These are phyloP conservation scores for Russula abietina DNA, from an alignment of 768 basidiomycete species.

Conservation along the genomic window DNA sequence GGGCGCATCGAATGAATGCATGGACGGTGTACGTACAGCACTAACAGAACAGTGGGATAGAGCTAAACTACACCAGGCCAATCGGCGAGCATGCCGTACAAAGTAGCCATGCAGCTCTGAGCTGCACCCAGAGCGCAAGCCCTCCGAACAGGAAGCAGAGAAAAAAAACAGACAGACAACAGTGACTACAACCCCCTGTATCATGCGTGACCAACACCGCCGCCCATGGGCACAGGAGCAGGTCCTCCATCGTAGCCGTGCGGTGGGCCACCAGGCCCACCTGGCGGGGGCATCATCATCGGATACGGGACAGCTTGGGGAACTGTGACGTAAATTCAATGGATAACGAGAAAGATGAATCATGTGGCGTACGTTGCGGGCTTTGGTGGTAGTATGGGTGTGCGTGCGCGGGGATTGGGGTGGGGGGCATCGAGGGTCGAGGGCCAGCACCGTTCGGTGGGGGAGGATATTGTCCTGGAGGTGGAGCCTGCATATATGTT, in stretches of 20 bases:
- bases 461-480: constrained; percentile 69
- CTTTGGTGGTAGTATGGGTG: constrained; percentile 88
- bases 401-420: constrained; percentile 80
- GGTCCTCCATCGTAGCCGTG: constrained; percentile 69
- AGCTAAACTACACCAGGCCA: constrained; percentile 9
- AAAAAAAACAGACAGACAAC: constrained; percentile 18
- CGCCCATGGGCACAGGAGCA: constrained; percentile 71
- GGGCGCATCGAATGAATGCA: constrained; percentile 11
- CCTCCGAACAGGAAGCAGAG: constrained; percentile 19
- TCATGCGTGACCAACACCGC: constrained; percentile 60
- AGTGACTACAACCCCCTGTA: constrained; percentile 15
- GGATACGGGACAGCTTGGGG: constrained; percentile 81
- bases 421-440: constrained; percentile 87
- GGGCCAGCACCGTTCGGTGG: constrained; percentile 74
- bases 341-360: constrained; percentile 25
- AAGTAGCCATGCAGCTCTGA: constrained; percentile 7
- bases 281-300: constrained; percentile 89
- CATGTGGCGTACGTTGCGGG: constrained; percentile 60
- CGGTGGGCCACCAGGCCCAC: constrained; percentile 55
- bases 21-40: constrained; percentile 20
- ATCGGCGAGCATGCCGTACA: background rate
- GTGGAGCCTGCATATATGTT: constrained; percentile 74
- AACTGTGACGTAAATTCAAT: constrained; percentile 39
- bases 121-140: background rate
- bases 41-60: background rate